Evolutionary conservation across 192 early-diverging fungal genomes (phyloP), one percentile per base, ranked within the genome.

Genomic region (Phlyctochytrium planicorne): DNA sequence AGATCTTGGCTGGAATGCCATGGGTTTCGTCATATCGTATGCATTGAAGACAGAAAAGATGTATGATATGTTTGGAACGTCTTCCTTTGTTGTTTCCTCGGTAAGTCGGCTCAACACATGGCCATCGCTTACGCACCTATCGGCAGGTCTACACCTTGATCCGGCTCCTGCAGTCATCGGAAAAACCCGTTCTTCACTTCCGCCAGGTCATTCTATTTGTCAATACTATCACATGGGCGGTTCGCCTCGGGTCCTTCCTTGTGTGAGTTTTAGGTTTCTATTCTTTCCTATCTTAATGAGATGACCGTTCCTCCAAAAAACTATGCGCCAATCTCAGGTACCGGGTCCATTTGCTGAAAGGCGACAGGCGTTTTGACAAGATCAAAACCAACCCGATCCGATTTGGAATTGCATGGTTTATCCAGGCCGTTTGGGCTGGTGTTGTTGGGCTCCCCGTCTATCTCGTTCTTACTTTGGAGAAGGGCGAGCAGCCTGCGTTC

Each of bases 301-400:
- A n/a, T n/a, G n/a, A n/a, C n/a, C n/a, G n/a, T n/a, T n/a, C n/a
- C n/a, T n/a, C n/a, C n/a, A n/a, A n/a, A n/a, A n/a, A n/a, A n/a
- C n/a, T 66, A n/a, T n/a, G n/a, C n/a, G n/a, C n/a, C n/a, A n/a
- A n/a, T n/a, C n/a, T n/a, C n/a, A n/a, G n/a, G 25, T 16, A 30
- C 0, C 72, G 77, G 30, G 72, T 71, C 16, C 53, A 75, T 52
- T 23, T 64, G 2, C 27, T 70, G 10, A 69, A 67, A 16, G 65
- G 71, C 29, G 77, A 78, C 67, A 30, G 64, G 20, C 77, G 77
- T 16, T 78, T 78, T 53, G 69, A 78, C 34, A 31, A 68, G 33
- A 71, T 78, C 62, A 74, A 74, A 55, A 35, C 63, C 53, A 65
- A 72, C 37, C 67, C 68, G 30, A 14, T 66, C 3, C 47, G 63